These are phyloP conservation scores for Suaeda aralocaspica DNA, from an alignment of 148 eudicot species.

Conservation along the genomic window DNA sequence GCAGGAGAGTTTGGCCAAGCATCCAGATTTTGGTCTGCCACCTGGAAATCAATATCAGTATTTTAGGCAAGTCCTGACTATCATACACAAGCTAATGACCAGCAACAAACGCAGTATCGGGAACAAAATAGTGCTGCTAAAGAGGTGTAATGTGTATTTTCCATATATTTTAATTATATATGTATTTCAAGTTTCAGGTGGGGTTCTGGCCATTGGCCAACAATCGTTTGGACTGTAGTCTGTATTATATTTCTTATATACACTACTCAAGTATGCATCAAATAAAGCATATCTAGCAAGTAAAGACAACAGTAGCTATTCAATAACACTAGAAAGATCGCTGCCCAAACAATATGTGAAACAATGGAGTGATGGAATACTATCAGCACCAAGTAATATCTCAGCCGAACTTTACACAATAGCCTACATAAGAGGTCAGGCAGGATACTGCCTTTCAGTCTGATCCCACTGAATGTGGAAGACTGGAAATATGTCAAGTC, in stretches of 20 bases:
- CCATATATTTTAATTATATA: neutral
- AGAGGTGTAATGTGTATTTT: neutral
- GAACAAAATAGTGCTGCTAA: neutral
- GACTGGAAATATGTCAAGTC: neutral
- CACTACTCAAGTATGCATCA: neutral
- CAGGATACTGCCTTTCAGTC: conserved; percentile 2
- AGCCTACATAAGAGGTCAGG: neutral
- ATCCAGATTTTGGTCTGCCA: conserved; percentile 90
- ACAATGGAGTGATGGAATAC: neutral
- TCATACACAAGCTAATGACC: neutral
- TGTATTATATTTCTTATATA: neutral
- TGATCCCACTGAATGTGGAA: neutral
- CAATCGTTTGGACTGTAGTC: too few relatives aligned
- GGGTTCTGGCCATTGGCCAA: neutral
- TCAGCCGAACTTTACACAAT: neutral
- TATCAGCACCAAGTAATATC: neutral
- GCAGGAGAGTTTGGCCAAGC: conserved; percentile 85
- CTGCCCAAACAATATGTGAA: neutral
- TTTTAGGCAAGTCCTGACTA: conserved; percentile 9
- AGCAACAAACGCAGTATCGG: neutral
- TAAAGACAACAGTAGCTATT: neutral
- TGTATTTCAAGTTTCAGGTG: neutral
- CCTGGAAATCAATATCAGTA: conserved; percentile 45
- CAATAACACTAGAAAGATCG: conserved; percentile 5
- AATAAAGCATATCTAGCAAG: conserved; percentile 1